Conservation (phyloP, 352 stramenopile genomes). For the Globisporangium nodosum region DNA sequence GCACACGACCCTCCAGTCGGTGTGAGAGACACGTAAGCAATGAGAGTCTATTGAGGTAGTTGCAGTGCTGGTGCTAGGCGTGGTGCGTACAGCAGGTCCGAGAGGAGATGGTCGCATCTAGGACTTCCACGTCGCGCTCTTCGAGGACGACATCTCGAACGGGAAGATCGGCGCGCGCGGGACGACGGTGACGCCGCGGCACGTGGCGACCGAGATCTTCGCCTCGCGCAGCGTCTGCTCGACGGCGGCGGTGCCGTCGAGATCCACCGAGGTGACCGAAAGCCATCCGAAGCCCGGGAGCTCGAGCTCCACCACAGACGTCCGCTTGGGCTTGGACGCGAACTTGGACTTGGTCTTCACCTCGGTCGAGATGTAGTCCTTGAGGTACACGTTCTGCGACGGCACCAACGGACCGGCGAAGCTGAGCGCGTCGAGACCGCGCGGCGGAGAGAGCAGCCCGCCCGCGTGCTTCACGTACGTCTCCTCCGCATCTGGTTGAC, state of each 20-base stretch:
- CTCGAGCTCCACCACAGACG: constrained; percentile 71
- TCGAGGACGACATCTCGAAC: constrained; percentile 75
- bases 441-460: constrained; percentile 67
- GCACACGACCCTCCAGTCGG: constrained; percentile 38
- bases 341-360: constrained; percentile 66
- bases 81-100: not conserved
- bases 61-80: too few species aligned
- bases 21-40: not conserved
- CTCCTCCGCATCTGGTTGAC: constrained; percentile 49
- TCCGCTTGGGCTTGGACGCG: constrained; percentile 72
- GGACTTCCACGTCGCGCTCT: constrained; percentile 71
- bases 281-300: constrained; percentile 80
- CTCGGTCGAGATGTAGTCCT: constrained; percentile 63
- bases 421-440: constrained; percentile 70
- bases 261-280: constrained; percentile 66
- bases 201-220: constrained; percentile 62
- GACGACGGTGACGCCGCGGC: constrained; percentile 47
- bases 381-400: constrained; percentile 53
- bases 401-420: constrained; percentile 58
- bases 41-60: too few species aligned
- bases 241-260: constrained; percentile 66
- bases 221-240: constrained; percentile 54
- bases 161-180: constrained; percentile 67
- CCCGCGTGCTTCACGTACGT: constrained; percentile 79
- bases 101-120: constrained; percentile 13